Conservation (phyloP, 2,329 filamentous ascomycete genomes). For the Dothistroma pini region DNA sequence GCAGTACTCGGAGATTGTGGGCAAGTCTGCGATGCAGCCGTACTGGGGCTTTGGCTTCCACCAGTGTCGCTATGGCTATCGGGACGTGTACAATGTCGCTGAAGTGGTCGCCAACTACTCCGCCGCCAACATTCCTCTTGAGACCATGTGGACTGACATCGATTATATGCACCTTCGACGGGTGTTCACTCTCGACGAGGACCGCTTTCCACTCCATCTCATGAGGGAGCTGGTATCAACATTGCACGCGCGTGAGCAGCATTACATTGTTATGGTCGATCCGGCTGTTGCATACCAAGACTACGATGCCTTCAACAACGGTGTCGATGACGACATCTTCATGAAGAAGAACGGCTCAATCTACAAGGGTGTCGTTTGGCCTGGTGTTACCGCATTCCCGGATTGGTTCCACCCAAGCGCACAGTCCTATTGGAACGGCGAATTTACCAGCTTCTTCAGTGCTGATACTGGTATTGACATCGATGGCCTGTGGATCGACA, state of each 20-base stretch:
- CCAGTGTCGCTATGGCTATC: conserved; percentile 49
- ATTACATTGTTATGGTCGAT: conserved; percentile 66
- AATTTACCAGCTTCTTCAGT: conserved; percentile 65
- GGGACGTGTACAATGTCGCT: conserved; percentile 61
- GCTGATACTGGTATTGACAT: conserved; percentile 65
- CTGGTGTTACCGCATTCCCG: conserved; percentile 50
- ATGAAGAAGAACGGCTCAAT: conserved; percentile 55
- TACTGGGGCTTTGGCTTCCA: conserved; percentile 55
- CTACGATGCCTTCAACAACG: conserved; percentile 59
- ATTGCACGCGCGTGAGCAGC: conserved; percentile 43
- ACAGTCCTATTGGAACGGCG: conserved; percentile 64
- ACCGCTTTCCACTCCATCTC: conserved; percentile 58
- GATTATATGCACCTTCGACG: conserved; percentile 45
- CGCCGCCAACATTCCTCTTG: conserved; percentile 60
- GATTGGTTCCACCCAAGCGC: conserved; percentile 71
- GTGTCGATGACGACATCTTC: conserved; percentile 56
- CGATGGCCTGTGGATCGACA: conserved; percentile 69
- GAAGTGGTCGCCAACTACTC: conserved; percentile 65
- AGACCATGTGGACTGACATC: conserved; percentile 66
- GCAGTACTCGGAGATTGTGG: conserved; percentile 51
- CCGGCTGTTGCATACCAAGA: conserved; percentile 53
- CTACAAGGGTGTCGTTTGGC: conserved; percentile 69
- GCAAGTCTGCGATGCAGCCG: conserved; percentile 48
- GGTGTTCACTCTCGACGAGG: conserved; percentile 63
- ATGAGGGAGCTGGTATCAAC: conserved; percentile 62